Evolutionary conservation across 2,329 filamentous ascomycete species (phyloP).

Genomic region (Verticillium klebahnii): DNA sequence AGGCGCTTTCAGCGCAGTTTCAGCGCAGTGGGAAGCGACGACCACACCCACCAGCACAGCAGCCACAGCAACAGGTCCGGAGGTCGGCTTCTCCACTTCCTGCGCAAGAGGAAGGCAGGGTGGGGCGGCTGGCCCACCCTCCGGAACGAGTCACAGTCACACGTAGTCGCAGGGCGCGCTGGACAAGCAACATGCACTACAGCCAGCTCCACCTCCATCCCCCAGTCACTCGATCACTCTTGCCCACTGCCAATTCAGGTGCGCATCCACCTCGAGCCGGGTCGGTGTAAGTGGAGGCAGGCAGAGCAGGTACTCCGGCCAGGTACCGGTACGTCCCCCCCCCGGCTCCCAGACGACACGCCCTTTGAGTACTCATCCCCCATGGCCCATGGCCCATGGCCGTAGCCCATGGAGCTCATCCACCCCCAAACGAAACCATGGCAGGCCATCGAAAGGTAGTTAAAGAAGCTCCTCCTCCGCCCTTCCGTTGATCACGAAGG

Average conservation of each 20-base stretch:
- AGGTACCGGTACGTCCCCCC: conserved; percentile 14
- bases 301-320: conserved; percentile 4
- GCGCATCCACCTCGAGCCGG: conserved; percentile 1
- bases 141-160: background rate
- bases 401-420: background rate
- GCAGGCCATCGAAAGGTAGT: background rate
- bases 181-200: background rate
- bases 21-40: background rate
- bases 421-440: background rate
- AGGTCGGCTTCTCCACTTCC: background rate
- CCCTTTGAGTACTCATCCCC: background rate
- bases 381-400: background rate
- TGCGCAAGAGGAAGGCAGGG: background rate
- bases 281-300: background rate
- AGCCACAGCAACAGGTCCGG: background rate
- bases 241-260: background rate
- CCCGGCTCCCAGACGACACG: background rate
- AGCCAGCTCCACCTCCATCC: background rate
- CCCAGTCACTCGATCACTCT: background rate
- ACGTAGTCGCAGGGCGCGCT: background rate
- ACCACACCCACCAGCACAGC: no score
- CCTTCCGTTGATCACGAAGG: background rate
- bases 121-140: background rate
- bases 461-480: background rate
- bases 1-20: background rate